Evolutionary conservation across 208 protist species (phyloP).

Genomic region (Acanthamoeba triangularis): DNA sequence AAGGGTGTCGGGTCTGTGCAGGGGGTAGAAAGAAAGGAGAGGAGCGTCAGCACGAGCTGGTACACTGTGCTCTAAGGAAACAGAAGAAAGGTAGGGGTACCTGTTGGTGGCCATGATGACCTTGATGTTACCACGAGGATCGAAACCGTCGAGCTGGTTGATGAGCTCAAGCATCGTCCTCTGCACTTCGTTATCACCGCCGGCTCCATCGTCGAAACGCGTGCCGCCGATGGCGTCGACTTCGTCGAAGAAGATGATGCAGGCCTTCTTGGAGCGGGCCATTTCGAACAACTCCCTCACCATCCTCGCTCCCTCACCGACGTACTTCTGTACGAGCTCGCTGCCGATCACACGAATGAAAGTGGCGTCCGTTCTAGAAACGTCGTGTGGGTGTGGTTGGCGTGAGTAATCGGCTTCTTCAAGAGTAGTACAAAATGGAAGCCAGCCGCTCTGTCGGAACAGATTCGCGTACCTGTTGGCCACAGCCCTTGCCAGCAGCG

Average conservation of each 20-base stretch:
- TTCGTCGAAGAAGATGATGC: conserved; percentile 99
- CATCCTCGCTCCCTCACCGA: conserved; percentile 99
- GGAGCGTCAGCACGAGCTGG: background rate
- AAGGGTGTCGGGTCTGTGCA: conserved; percentile 98
- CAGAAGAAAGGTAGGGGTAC: conserved; percentile 3
- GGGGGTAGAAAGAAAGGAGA: conserved; percentile 25
- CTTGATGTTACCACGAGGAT: conserved; percentile 99
- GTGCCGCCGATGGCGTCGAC: conserved; percentile 99
- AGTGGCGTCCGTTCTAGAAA: conserved; percentile 99
- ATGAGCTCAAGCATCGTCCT: conserved; percentile 99
- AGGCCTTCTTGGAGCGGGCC: conserved; percentile 98
- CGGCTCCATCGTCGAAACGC: conserved; percentile 93
- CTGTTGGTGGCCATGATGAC: conserved; percentile 99
- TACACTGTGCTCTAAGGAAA: background rate
- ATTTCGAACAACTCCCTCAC: conserved; percentile 99
- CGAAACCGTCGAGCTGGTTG: conserved; percentile 99
- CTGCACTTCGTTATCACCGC: conserved; percentile 99
- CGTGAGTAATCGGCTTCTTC: too few species aligned
- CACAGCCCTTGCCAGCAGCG: conserved; percentile 99
- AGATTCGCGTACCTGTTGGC: conserved; percentile 98
- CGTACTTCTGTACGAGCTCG: conserved; percentile 99
- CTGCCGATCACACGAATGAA: conserved; percentile 99
- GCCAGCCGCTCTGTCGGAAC: background rate
- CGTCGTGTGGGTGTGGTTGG: conserved; percentile 77
- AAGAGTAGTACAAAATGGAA: background rate